phyloP scores from a whole-genome alignment of 345 rosid genomes.

The Ceriops zippeliana region DNA sequence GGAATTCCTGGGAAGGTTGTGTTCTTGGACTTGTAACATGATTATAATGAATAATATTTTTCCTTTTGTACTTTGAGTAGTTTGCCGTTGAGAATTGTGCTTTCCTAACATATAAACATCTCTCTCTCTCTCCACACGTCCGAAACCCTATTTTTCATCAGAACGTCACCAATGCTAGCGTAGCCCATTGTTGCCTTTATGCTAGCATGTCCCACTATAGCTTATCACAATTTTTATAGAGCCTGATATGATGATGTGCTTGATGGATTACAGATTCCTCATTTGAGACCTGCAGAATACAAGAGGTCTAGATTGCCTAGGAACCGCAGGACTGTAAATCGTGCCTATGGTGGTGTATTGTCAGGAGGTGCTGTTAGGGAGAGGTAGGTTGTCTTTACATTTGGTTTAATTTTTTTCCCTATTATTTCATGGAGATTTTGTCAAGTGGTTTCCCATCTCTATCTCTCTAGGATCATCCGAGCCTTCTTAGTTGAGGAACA shows the following conservation, averaged over 20 bases:
- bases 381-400: conserved; percentile 35
- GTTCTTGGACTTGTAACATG: too few relatives aligned
- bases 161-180: too few relatives aligned
- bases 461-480: conserved; percentile 16
- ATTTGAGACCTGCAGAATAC: conserved; percentile 82
- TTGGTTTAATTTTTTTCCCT: not conserved
- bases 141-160: too few relatives aligned
- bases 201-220: not conserved
- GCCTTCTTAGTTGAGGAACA: conserved; percentile 24
- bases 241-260: not conserved
- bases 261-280: conserved; percentile 58
- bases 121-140: too few relatives aligned
- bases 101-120: too few relatives aligned
- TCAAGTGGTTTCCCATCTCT: not conserved
- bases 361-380: conserved; percentile 66
- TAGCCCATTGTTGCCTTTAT: not conserved
- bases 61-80: too few relatives aligned
- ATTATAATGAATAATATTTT: too few relatives aligned
- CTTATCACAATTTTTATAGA: not conserved
- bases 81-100: too few relatives aligned
- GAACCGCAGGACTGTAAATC: conserved; percentile 75
- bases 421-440: not conserved
- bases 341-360: conserved; percentile 78
- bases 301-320: conserved; percentile 75
- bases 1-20: too few relatives aligned